Evolutionary conservation across 192 early-diverging fungal species (phyloP).

Genomic region (Dimargaris cristalligena): DNA sequence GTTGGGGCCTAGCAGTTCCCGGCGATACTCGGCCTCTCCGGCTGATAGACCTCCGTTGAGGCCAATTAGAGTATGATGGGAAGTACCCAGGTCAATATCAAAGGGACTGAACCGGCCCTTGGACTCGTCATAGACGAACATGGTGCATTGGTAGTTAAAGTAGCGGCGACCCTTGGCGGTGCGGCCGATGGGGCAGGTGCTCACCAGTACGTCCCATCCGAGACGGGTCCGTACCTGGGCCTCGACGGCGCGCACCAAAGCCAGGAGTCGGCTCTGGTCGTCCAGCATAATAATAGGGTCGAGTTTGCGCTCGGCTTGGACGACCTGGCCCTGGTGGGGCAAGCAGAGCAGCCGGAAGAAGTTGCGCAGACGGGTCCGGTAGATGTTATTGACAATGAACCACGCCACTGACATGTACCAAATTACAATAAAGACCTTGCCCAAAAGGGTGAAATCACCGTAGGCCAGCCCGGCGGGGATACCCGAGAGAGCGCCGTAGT

Average conservation of each 20-base stretch:
- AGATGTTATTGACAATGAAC: constrained; percentile 29
- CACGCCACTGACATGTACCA: constrained; percentile 63
- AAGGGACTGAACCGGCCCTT: constrained; percentile 29
- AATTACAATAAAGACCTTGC: constrained; percentile 45
- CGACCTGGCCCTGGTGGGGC: constrained; percentile 24
- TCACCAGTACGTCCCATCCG: constrained; percentile 17
- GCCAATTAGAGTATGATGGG: constrained; percentile 17
- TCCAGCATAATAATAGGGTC: constrained; percentile 20
- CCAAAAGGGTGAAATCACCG: constrained; percentile 34
- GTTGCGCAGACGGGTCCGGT: constrained; percentile 27
- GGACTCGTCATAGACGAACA: constrained; percentile 39
- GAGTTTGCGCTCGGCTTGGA: constrained; percentile 30
- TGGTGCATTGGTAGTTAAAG: constrained; percentile 45
- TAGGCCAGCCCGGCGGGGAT: constrained; percentile 2
- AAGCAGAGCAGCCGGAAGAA: constrained; percentile 34
- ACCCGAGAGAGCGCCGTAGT: constrained; percentile 30
- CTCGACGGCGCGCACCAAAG: constrained; percentile 14
- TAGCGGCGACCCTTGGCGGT: constrained; percentile 29
- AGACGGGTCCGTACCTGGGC: constrained; percentile 9
- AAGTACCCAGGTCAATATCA: constrained; percentile 29
- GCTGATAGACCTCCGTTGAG: constrained; percentile 22
- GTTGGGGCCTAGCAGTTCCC: constrained; percentile 41
- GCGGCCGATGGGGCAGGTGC: constrained; percentile 19
- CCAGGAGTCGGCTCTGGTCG: constrained; percentile 21
- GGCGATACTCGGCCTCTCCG: constrained; percentile 28